A percentile compares a stretch with the other conserved stretches of the same genome.
These are phyloP conservation scores for Narthecium ossifragum DNA, from an alignment of 106 monocot genomes.

Conservation along the genomic window DNA sequence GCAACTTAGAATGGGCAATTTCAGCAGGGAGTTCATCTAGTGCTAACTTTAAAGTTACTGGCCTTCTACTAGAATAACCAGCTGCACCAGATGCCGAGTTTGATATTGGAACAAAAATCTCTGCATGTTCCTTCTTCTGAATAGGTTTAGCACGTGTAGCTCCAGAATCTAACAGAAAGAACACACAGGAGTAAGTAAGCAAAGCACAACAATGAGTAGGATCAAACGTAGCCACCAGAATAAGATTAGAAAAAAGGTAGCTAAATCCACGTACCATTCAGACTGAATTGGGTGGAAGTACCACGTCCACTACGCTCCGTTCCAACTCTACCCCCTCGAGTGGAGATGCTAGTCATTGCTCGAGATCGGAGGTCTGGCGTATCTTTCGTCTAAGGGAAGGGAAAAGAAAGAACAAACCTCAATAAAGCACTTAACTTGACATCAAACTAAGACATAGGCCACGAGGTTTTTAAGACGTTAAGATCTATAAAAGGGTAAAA, in stretches of 20 bases:
- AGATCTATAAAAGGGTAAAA: too few species aligned
- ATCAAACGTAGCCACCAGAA: too few species aligned
- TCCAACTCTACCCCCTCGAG: slow-evolving; percentile 36
- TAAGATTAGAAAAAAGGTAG: too few species aligned
- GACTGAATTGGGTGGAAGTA: slow-evolving; percentile 27
- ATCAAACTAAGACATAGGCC: too few species aligned
- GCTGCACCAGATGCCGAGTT: slow-evolving; percentile 25
- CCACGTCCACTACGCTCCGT: slow-evolving; percentile 32
- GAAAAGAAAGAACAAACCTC: not conserved
- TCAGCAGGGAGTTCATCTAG: too few species aligned
- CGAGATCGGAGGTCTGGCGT: slow-evolving; percentile 48
- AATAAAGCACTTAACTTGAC: too few species aligned
- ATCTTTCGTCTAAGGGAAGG: slow-evolving; percentile 44
- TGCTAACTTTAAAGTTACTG: too few species aligned
- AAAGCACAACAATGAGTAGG: slow-evolving; percentile 5
- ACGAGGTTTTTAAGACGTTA: too few species aligned
- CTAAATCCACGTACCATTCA: slow-evolving; percentile 24
- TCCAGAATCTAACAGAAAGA: slow-evolving; percentile 30
- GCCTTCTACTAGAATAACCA: slow-evolving; percentile 10
- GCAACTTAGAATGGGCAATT: too few species aligned
- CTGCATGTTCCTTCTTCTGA: slow-evolving; percentile 48
- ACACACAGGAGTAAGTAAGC: not conserved
- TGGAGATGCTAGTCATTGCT: slow-evolving; percentile 26
- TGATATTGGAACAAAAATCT: slow-evolving; percentile 20
- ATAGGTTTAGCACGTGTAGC: slow-evolving; percentile 23